phyloP scores from a whole-genome alignment of 2,329 filamentous ascomycete species.

The Trichoderma afroharzianum region DNA sequence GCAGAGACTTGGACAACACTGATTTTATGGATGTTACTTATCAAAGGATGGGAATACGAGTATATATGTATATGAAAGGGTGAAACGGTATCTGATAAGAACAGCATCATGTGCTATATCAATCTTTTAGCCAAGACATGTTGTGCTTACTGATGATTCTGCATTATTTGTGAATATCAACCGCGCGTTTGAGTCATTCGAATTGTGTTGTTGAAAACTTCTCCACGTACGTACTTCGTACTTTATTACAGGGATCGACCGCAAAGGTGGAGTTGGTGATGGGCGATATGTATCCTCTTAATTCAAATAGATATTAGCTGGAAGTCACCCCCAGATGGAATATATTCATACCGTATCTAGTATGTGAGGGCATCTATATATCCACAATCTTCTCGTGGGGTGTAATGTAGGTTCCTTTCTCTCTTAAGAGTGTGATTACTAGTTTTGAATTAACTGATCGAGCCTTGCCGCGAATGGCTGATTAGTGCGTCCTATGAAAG shows the following conservation, averaged over 20 bases:
- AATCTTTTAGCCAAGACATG: too few relatives aligned
- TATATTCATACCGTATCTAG: too few relatives aligned
- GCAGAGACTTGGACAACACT: neutral
- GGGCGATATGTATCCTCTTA: neutral
- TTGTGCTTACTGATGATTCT: neutral
- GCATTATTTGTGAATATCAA: neutral
- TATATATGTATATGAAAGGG: neutral
- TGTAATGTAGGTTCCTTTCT: too few relatives aligned
- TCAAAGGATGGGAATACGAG: neutral
- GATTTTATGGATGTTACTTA: neutral
- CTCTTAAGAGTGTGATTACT: neutral
- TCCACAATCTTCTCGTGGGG: too few relatives aligned
- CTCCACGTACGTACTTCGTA: neutral
- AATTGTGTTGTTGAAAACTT: too few relatives aligned
- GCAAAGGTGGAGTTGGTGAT: neutral
- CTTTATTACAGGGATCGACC: neutral
- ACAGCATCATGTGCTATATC: neutral
- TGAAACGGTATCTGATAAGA: neutral
- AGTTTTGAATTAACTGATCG: too few relatives aligned
- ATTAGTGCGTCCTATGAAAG: neutral
- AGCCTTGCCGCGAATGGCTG: neutral
- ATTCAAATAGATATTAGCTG: neutral
- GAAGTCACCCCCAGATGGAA: neutral
- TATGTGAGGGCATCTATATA: too few relatives aligned
- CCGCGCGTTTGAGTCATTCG: neutral